phyloP scores from a whole-genome alignment of 352 stramenopile genomes.

The Pythium aristosporum region DNA sequence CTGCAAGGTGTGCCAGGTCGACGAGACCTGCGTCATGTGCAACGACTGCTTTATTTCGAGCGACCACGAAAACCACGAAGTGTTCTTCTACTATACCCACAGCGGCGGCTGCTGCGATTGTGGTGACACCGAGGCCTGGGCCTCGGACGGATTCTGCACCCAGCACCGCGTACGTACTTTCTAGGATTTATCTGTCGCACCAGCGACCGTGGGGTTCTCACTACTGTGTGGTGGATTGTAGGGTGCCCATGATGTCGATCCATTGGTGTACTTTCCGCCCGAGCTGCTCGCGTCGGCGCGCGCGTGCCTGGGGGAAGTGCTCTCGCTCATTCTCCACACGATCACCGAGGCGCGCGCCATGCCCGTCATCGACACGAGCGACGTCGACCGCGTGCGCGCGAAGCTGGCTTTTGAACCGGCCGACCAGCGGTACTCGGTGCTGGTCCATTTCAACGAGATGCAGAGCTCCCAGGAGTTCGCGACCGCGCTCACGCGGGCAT shows the following conservation, averaged over 20 bases:
- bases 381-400: conserved; percentile 48
- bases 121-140: conserved; percentile 96
- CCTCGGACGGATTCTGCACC: conserved; percentile 92
- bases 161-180: conserved; percentile 73
- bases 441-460: conserved; percentile 94
- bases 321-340: conserved; percentile 57
- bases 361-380: conserved; percentile 48
- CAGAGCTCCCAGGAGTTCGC: conserved; percentile 87
- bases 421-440: conserved; percentile 72
- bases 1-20: conserved; percentile 91
- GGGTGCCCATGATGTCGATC: conserved; percentile 74
- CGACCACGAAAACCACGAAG: conserved; percentile 93
- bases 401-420: conserved; percentile 22
- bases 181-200: not conserved
- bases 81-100: conserved; percentile 94
- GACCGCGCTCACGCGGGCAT: conserved; percentile 62
- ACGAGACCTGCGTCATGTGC: conserved; percentile 96
- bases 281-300: conserved; percentile 57
- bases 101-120: conserved; percentile 98
- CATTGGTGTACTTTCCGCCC: conserved; percentile 49
- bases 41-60: conserved; percentile 96
- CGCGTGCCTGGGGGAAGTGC: conserved; percentile 66
- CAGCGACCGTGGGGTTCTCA: no score
- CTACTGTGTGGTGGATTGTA: not conserved
- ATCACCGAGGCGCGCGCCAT: conserved; percentile 68